Conservation (phyloP, 2,329 filamentous ascomycete genomes). For the Colletotrichum zoysiae region DNA sequence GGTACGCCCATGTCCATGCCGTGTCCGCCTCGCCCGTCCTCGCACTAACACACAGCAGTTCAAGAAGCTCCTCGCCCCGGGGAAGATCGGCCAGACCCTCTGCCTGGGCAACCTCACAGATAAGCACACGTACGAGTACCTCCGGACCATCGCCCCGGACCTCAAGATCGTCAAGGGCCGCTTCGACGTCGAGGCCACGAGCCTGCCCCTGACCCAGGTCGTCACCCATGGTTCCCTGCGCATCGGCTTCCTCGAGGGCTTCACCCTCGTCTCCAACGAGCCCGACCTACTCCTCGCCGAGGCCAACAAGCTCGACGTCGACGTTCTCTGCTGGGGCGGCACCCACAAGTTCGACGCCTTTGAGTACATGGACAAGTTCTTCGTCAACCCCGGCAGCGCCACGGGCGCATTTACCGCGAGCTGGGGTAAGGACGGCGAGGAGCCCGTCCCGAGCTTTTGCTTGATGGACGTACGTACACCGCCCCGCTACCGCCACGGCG, state of each 20-base stretch:
- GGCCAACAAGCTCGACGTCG: slow-evolving; percentile 76
- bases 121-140: slow-evolving; percentile 83
- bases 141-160: slow-evolving; percentile 79
- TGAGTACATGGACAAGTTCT: slow-evolving; percentile 82
- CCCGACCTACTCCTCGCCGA: slow-evolving; percentile 76
- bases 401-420: slow-evolving; percentile 73
- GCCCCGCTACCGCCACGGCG: not conserved
- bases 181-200: slow-evolving; percentile 75
- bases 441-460: slow-evolving; percentile 91
- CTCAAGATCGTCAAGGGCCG: slow-evolving; percentile 78
- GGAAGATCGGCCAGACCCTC: slow-evolving; percentile 85
- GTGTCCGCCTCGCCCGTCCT: not conserved
- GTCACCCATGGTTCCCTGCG: slow-evolving; percentile 75
- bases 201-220: slow-evolving; percentile 73
- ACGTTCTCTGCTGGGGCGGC: slow-evolving; percentile 77
- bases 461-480: slow-evolving; percentile 90
- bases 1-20: slow-evolving; percentile 60
- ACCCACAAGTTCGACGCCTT: slow-evolving; percentile 78
- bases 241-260: slow-evolving; percentile 76
- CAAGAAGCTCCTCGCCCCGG: slow-evolving; percentile 85
- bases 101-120: slow-evolving; percentile 86
- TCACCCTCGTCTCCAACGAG: slow-evolving; percentile 75
- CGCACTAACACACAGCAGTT: slow-evolving; percentile 65
- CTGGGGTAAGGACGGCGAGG: slow-evolving; percentile 72
- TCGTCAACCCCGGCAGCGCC: slow-evolving; percentile 76